Percentiles rank a stretch among this genome's conserved stretches.
Evolutionary conservation across 148 eudicot genomes (phyloP).

Genomic region (Cornus suecica): DNA sequence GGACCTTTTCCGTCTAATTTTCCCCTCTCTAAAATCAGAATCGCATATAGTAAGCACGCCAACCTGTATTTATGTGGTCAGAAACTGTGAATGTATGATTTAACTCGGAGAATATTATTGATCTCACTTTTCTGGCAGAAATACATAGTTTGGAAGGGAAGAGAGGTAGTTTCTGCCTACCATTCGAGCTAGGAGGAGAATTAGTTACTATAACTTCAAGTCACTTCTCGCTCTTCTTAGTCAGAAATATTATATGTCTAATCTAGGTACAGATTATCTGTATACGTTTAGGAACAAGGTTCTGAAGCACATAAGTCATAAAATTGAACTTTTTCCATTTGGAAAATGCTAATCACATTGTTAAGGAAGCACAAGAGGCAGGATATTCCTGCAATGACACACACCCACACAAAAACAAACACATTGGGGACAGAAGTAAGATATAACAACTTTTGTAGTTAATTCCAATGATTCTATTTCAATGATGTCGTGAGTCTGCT

Average conservation of each 20-base stretch:
- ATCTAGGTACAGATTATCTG: not conserved
- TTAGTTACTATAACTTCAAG: not conserved
- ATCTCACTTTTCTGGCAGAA: not conserved
- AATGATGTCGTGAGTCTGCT: not conserved
- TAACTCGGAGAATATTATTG: not conserved
- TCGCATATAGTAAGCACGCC: slow-evolving; percentile 69
- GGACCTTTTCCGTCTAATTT: slow-evolving; percentile 84
- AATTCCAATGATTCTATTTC: not conserved
- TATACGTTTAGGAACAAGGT: not conserved
- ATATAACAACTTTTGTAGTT: not conserved
- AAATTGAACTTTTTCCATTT: not conserved
- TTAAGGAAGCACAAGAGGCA: not conserved
- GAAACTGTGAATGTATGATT: not conserved
- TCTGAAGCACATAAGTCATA: not conserved
- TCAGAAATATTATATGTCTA: not conserved
- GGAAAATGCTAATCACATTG: not conserved
- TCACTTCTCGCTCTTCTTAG: not conserved
- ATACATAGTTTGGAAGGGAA: not conserved
- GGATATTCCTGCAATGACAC: not conserved
- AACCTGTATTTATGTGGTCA: slow-evolving; percentile 8
- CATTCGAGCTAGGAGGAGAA: not conserved
- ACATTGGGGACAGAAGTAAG: not conserved
- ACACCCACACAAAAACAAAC: not conserved
- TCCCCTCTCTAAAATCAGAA: slow-evolving; percentile 87
- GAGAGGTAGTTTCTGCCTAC: not conserved